phyloP scores from a whole-genome alignment of 352 stramenopile species.

The Blastocystis sp. region DNA sequence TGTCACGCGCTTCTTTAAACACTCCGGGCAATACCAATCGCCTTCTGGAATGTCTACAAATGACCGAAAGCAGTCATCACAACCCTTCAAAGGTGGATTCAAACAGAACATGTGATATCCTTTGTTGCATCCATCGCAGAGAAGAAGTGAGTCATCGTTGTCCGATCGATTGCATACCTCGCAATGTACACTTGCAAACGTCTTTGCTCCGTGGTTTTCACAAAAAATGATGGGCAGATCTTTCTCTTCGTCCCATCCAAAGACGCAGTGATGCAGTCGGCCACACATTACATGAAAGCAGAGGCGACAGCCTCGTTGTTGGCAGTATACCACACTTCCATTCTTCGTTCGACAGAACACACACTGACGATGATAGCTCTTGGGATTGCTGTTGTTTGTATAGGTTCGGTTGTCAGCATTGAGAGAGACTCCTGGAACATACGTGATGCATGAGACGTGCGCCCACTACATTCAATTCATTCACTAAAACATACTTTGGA shows the following conservation, averaged over 20 bases:
- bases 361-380: neutral
- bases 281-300: conserved; percentile 53
- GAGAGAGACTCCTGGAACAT: conserved; percentile 51
- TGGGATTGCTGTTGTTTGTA: conserved; percentile 27
- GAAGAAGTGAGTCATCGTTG: conserved; percentile 55
- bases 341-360: conserved; percentile 35
- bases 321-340: conserved; percentile 43
- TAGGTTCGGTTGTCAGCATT: conserved; percentile 12
- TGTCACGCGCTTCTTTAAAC: conserved; percentile 32
- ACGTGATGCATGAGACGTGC: conserved; percentile 42
- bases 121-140: conserved; percentile 62
- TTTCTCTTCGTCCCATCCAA: conserved; percentile 54
- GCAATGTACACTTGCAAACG: neutral
- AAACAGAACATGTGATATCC: conserved; percentile 62
- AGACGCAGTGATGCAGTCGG: conserved; percentile 7
- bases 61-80: neutral
- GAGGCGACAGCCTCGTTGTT: neutral
- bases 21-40: conserved; percentile 62
- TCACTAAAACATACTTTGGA: neutral
- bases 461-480: neutral
- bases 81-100: conserved; percentile 23
- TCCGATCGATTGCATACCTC: conserved; percentile 39
- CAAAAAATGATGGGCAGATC: neutral
- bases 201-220: neutral
- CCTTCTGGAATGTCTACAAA: conserved; percentile 25